phyloP scores from a whole-genome alignment of 306 rosid genomes.

The Ceratonia siliqua region DNA sequence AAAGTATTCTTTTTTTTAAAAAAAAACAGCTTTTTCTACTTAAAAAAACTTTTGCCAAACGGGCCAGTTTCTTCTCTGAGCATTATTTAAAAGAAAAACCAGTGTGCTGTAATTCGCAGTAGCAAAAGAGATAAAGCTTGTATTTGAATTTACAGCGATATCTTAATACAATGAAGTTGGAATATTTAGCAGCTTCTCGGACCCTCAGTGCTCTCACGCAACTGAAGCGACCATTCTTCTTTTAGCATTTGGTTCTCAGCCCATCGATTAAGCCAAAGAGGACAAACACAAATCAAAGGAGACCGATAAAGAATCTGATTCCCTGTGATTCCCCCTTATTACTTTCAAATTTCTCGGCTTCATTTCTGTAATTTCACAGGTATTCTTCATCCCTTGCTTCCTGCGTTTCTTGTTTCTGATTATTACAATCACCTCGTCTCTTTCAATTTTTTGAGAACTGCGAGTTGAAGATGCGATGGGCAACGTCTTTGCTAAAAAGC shows the following conservation, averaged over 20 bases:
- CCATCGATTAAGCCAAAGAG: neutral
- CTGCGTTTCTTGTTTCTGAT: neutral
- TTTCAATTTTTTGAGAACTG: neutral
- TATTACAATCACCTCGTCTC: neutral
- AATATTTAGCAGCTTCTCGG: too few relatives aligned
- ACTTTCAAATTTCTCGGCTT: neutral
- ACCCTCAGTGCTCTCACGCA: neutral
- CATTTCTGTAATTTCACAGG: neutral
- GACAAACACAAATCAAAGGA: neutral
- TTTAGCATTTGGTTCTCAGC: neutral
- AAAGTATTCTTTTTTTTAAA: too few relatives aligned
- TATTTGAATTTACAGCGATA: too few relatives aligned
- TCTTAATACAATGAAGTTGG: too few relatives aligned
- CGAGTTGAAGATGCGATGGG: conserved; percentile 53
- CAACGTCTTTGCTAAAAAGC: conserved; percentile 30
- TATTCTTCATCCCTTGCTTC: neutral
- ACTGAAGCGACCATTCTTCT: neutral
- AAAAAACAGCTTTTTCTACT: too few relatives aligned
- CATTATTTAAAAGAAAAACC: too few relatives aligned
- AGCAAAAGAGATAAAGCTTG: too few relatives aligned
- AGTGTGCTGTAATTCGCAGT: too few relatives aligned
- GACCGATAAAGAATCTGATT: neutral
- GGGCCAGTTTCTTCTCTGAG: too few relatives aligned
- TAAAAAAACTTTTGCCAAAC: too few relatives aligned
- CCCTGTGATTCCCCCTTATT: neutral